Conservation (phyloP, 345 rosid genomes). For the Sapria himalayana region DNA sequence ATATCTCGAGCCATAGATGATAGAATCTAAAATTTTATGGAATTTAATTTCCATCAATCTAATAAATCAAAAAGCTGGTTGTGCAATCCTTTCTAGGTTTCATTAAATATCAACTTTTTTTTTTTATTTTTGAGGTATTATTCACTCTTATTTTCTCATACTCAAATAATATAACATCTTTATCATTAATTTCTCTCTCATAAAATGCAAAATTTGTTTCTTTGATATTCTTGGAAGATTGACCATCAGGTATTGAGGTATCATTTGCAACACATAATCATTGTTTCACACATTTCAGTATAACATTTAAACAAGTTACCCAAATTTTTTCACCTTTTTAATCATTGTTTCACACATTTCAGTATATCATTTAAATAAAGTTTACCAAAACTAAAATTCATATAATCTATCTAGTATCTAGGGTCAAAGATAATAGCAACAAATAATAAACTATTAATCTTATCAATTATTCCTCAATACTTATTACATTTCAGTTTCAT, state of each 20-base stretch:
- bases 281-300: constrained; percentile 6
- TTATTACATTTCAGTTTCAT: constrained; percentile 9
- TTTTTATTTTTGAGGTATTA: too few species aligned
- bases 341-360: too few species aligned
- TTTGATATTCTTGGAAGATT: too few species aligned
- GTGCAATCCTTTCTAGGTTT: constrained; percentile 13
- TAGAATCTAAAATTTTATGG: constrained; percentile 10
- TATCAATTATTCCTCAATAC: constrained; percentile 12
- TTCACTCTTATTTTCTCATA: too few species aligned
- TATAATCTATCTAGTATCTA: constrained; percentile 11
- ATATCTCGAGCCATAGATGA: constrained; percentile 12
- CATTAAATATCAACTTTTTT: too few species aligned
- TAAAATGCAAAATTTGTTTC: too few species aligned
- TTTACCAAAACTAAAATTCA: constrained; percentile 13
- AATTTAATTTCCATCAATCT: constrained; percentile 9
- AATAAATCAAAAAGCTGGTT: constrained; percentile 11
- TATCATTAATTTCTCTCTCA: constrained; percentile 8
- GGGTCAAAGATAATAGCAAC: constrained; percentile 16
- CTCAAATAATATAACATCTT: too few species aligned
- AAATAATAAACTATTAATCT: constrained; percentile 12
- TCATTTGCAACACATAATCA: constrained; percentile 8
- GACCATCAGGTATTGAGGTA: too few species aligned
- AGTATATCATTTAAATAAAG: constrained; percentile 10
- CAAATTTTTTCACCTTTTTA: too few species aligned
- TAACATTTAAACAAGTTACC: constrained; percentile 7